Conservation (phyloP, 2,329 filamentous ascomycete species). For the Ceratocystis cacaofunesta region DNA sequence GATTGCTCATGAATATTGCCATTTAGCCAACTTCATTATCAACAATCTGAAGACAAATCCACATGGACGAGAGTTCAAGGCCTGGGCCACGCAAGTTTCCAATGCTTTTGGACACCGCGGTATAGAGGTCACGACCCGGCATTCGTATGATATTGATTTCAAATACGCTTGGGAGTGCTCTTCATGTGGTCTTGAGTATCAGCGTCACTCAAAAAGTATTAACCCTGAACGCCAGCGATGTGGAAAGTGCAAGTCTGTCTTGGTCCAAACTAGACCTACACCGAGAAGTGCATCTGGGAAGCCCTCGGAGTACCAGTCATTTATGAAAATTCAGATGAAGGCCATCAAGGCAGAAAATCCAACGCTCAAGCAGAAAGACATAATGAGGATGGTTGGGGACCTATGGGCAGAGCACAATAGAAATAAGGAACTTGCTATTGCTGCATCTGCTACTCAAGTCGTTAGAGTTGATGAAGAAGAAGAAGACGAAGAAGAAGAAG, state of each 20-base stretch:
- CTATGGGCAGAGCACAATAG: constrained; percentile 44
- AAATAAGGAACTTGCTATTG: neutral
- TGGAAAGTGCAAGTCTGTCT: constrained; percentile 53
- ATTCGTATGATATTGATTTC: constrained; percentile 79
- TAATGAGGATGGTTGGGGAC: constrained; percentile 53
- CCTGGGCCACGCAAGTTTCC: constrained; percentile 47
- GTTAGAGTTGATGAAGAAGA: constrained; percentile 18
- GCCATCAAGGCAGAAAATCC: constrained; percentile 42
- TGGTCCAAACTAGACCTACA: constrained; percentile 67
- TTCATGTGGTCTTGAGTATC: constrained; percentile 55
- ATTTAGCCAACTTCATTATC: constrained; percentile 84
- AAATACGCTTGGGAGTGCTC: constrained; percentile 78
- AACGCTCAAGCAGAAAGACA: constrained; percentile 45
- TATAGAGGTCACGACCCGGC: constrained; percentile 75
- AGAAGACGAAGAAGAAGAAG: neutral
- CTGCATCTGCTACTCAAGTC: constrained; percentile 9
- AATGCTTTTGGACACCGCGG: constrained; percentile 43
- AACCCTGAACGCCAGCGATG: constrained; percentile 58
- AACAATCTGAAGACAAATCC: constrained; percentile 58
- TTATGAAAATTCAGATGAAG: constrained; percentile 54
- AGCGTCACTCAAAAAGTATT: constrained; percentile 75
- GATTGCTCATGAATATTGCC: constrained; percentile 92
- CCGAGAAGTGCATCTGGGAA: constrained; percentile 34
- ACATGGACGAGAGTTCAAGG: constrained; percentile 73
- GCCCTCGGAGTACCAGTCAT: constrained; percentile 33